Base-by-base conservation (phyloP, 352 stramenopile genomes). In the Pythium chondricola region DNA sequence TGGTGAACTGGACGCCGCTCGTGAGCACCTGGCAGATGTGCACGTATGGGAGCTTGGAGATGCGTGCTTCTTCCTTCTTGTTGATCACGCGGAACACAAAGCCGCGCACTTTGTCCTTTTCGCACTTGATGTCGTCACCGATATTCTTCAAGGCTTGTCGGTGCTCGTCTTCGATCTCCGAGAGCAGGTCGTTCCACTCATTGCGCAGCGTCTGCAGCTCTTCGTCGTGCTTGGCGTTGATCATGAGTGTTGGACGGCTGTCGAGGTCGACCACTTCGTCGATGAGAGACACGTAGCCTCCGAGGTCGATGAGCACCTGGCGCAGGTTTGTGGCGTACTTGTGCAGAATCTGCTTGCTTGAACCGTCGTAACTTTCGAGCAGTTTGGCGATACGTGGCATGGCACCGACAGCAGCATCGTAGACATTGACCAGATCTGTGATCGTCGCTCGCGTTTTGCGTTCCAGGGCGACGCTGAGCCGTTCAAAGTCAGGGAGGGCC, bases 1-100 rank as follows among this genome's bases (percentile, higher is more conserved):
- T 98, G 16, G 91, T 98, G 65, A 99, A 99, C 62, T 98, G 97
- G 24, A 99, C 88, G 11, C 97, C 96, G 62, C 97, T 99, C 43
- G 97, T 95, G 13, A 99, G 78, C 25, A 99, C 86, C 43, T 95
- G 83, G 49, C 97, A 92, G 29, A 98, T 93, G 53, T 95, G 85
- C 17, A 97, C 83, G 36, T 92, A 74, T 2, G 69, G 68, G 2
- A 95, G 35, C 56, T 94, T 86, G 32, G 90, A 88, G n/a, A 98
- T 67, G 10, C 83, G 67, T 48, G 94, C 92, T 46, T 95, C 74
- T 46, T 97, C 84, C 58, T 98, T 98, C 35, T 94, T 95, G 66
- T 96, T 85, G 22, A 89, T 79, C 30, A 98, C 63, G 44, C 95
- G 92, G 63, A 99, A 98, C 37, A 96, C 88, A 48, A 95, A 95